A percentile compares a stretch with the other conserved stretches of the same genome.
phyloP scores from a whole-genome alignment of 371 early-diverging fungal genomes.

The Mortierella sp. region DNA sequence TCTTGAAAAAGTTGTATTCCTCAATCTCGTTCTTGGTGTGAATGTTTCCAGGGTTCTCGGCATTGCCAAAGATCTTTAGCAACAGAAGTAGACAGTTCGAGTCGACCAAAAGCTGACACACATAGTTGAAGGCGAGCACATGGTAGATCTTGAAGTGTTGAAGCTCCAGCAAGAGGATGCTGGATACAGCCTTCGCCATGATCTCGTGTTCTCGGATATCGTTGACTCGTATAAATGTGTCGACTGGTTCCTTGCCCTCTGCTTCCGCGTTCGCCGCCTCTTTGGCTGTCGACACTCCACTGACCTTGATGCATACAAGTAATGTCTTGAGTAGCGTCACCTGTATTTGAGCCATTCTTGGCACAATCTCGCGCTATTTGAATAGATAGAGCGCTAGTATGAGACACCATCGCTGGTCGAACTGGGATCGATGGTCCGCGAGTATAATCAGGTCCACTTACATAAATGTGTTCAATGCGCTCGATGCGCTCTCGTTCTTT shows the following conservation, averaged over 20 bases:
- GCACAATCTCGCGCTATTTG: conserved; percentile 46
- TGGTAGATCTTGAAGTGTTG: conserved; percentile 80
- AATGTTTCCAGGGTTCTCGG: conserved; percentile 68
- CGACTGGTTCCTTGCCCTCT: conserved; percentile 37
- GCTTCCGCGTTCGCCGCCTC: conserved; percentile 32
- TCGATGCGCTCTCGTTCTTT: conserved; percentile 46
- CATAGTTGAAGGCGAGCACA: conserved; percentile 79
- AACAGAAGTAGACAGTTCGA: conserved; percentile 84
- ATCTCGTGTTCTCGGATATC: conserved; percentile 66
- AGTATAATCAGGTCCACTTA: conserved; percentile 9
- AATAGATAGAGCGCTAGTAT: no score
- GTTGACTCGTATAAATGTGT: conserved; percentile 39
- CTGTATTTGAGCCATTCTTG: conserved; percentile 51
- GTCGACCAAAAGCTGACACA: conserved; percentile 82
- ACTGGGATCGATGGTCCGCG: no score
- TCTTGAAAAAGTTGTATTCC: conserved; percentile 59
- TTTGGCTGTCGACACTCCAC: conserved; percentile 31
- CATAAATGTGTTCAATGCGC: conserved; percentile 47
- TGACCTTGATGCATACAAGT: conserved; percentile 48
- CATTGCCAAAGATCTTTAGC: conserved; percentile 83
- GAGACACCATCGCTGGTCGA: no score
- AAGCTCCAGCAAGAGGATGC: conserved; percentile 72
- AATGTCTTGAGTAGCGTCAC: conserved; percentile 49
- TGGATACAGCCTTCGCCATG: conserved; percentile 79
- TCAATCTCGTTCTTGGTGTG: conserved; percentile 69